Base-by-base conservation (phyloP, 305 asterid genomes). In the Lippia alba region DNA sequence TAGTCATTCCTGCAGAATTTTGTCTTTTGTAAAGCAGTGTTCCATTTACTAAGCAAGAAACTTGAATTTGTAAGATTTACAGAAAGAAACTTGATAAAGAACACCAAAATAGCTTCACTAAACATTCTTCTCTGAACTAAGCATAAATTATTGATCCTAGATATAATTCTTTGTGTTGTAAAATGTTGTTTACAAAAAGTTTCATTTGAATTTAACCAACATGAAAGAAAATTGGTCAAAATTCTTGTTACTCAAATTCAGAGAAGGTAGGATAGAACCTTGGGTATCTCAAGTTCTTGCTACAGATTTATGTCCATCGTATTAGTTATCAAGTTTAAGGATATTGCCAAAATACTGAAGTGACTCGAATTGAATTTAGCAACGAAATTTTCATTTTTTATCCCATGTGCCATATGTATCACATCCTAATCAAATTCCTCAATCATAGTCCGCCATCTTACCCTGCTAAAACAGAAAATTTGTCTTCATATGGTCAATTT, bases 101-200 rank as follows among this genome's bases (percentile, higher is more conserved):
- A 12, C 3, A 30, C 12, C 14, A 40, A 56, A 59, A 6, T 12
- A 32, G 20, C 48, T 46, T 30, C 10, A 16, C 4, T 7, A n/a
- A 12, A 41, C 39, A 34, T 53, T 54, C 49, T 50, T 53, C 16
- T 50, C 39, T 44, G 6, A 64, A 41, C 76, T 15, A 56, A 20
- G 54, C 24, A 56, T 14, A 3, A 71, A 30, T 4, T 34, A 8
- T 15, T 16, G 39, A 49, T 61, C 51, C 56, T 15, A 30, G 32
- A 39, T 12, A 64, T 17, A 17, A 56, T 46, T 33, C 45, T 33
- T 30, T 12, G 19, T 55, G 49, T n/a, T 61, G 33, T 9, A 9
- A 45, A 63, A 36, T 60, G 55, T 57, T 62, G 48, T 18, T 36
- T 20, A 56, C 36, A 19, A 54, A 32, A 64, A 72, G 14, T 16